A percentile compares a stretch with the other conserved stretches of the same genome.
phyloP scores from a whole-genome alignment of 2,329 filamentous ascomycete species.

The Diaporthe humulicola region DNA sequence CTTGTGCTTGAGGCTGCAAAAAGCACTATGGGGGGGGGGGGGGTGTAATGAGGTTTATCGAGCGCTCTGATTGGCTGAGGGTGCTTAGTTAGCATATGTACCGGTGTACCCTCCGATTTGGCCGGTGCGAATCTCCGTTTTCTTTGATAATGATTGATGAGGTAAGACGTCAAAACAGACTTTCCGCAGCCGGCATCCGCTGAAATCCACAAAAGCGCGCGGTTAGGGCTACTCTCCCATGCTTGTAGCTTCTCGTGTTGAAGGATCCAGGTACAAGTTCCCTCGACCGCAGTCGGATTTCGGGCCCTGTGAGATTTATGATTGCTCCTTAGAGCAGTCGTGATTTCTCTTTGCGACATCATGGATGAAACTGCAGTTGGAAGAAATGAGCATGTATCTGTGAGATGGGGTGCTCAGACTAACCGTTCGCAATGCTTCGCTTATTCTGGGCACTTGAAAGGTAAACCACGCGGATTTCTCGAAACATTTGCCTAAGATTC shows the following conservation, averaged over 20 bases:
- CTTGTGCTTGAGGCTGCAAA: no score
- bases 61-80: no score
- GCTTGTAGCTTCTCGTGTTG: slow-evolving; percentile 23
- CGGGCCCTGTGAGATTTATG: background rate
- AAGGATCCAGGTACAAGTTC: slow-evolving; percentile 39
- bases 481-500: background rate
- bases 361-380: background rate
- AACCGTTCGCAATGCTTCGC: background rate
- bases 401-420: background rate
- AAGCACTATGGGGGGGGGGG: no score
- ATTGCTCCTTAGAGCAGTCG: background rate
- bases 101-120: no score
- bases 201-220: background rate
- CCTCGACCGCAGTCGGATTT: background rate
- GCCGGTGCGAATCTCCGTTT: no score
- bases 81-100: no score
- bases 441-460: background rate
- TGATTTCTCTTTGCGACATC: background rate
- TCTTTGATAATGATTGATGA: slow-evolving; percentile 38
- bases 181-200: slow-evolving; percentile 38
- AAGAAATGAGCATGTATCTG: background rate
- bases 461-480: background rate
- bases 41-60: no score
- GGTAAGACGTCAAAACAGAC: slow-evolving; percentile 38
- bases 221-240: no score